phyloP scores from a whole-genome alignment of 1,139 yeast species.

The Magnusiomyces magnusii region DNA sequence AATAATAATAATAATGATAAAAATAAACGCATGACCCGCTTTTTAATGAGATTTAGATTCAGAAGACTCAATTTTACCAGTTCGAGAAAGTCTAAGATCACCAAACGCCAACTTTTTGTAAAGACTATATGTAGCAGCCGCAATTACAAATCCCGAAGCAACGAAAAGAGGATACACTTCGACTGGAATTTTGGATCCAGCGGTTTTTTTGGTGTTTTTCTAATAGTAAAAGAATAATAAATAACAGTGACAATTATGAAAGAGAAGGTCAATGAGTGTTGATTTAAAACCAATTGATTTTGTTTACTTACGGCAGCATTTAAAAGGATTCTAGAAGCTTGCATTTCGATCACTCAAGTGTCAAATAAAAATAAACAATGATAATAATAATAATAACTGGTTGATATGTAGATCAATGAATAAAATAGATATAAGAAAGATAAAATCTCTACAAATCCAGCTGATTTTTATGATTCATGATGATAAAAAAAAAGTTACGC shows the following conservation, averaged over 20 bases:
- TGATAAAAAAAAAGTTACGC: too few species aligned
- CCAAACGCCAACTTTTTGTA: constrained; percentile 26
- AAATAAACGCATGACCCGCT: too few species aligned
- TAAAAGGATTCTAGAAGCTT: background rate
- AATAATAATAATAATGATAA: too few species aligned
- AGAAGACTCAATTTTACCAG: constrained; percentile 11
- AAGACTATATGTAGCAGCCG: constrained; percentile 24
- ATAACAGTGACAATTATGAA: background rate
- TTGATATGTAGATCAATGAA: too few species aligned
- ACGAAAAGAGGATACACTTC: constrained; percentile 30
- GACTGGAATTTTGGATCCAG: constrained; percentile 21
- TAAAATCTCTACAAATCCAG: too few species aligned
- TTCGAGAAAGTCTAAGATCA: constrained; percentile 25
- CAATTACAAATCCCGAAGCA: constrained; percentile 29
- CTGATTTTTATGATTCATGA: too few species aligned
- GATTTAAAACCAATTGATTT: too few species aligned
- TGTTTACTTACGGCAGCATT: background rate
- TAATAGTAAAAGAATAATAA: background rate
- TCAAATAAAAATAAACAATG: too few species aligned
- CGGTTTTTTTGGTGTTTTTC: background rate
- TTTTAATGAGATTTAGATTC: too few species aligned
- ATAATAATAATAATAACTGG: too few species aligned
- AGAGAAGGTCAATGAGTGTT: background rate
- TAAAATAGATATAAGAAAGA: too few species aligned
- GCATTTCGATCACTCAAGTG: too few species aligned